These are phyloP conservation scores for Barnettozyma siamensis DNA, from an alignment of 805 yeast species.

Conservation along the genomic window DNA sequence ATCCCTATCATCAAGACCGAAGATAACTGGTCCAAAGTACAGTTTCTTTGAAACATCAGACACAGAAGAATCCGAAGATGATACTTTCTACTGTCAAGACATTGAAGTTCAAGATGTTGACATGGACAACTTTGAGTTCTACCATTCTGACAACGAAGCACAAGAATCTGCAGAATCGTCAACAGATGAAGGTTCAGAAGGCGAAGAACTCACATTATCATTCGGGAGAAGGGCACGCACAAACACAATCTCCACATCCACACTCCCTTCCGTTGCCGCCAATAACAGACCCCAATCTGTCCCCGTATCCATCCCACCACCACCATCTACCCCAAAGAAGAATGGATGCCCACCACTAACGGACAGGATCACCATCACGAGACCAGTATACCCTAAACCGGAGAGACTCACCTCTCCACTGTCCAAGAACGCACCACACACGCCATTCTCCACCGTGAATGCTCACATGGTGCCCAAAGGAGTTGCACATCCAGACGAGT, in stretches of 20 bases:
- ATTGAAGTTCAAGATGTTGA: neutral
- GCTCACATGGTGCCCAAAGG: constrained; percentile 22
- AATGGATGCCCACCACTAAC: too few species aligned
- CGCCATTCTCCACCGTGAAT: constrained; percentile 25
- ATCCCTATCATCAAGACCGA: too few species aligned
- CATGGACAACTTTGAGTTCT: constrained; percentile 34
- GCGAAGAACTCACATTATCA: constrained; percentile 5
- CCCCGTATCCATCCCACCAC: neutral
- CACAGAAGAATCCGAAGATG: constrained; percentile 6
- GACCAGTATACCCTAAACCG: neutral
- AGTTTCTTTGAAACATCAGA: constrained; percentile 22
- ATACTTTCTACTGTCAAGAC: neutral
- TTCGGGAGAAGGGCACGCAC: constrained; percentile 22
- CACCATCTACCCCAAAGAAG: neutral
- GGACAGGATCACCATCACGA: neutral
- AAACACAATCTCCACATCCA: constrained; percentile 8
- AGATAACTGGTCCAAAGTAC: constrained; percentile 18
- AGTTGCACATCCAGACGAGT: constrained; percentile 7
- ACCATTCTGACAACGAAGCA: constrained; percentile 1
- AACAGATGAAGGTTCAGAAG: constrained; percentile 4
- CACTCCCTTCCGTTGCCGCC: neutral
- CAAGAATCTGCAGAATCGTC: neutral
- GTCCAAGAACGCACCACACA: constrained; percentile 29
- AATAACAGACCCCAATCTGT: neutral
- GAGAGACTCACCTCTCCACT: constrained; percentile 31